Conservation (phyloP, 768 basidiomycete species). For the Polyporus arcularius region DNA sequence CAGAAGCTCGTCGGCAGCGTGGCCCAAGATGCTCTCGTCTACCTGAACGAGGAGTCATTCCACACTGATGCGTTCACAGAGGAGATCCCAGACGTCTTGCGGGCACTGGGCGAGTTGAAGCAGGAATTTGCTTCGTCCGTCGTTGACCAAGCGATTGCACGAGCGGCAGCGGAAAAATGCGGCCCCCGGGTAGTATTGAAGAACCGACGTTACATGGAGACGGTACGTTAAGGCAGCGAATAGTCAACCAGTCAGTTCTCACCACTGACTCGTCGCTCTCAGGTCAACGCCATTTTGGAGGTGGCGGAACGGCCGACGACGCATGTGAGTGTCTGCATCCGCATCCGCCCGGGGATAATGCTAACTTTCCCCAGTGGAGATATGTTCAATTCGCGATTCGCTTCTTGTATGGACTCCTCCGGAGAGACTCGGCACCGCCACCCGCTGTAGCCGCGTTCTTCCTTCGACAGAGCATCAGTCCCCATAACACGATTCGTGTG, state of each 20-base stretch:
- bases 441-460: slow-evolving; percentile 63
- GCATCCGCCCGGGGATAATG: not conserved
- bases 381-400: slow-evolving; percentile 72
- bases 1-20: slow-evolving; percentile 68
- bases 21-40: slow-evolving; percentile 59
- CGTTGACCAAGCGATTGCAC: slow-evolving; percentile 45
- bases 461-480: slow-evolving; percentile 64
- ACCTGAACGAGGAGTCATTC: slow-evolving; percentile 64
- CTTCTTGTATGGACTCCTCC: slow-evolving; percentile 61
- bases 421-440: slow-evolving; percentile 58
- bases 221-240: slow-evolving; percentile 38
- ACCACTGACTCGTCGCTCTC: not conserved
- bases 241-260: not conserved
- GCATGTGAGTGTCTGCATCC: slow-evolving; percentile 55
- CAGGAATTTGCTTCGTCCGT: slow-evolving; percentile 49
- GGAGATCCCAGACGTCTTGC: slow-evolving; percentile 46
- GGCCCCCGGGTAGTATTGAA: slow-evolving; percentile 45
- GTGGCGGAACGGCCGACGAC: slow-evolving; percentile 63
- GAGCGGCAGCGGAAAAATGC: slow-evolving; percentile 45
- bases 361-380: slow-evolving; percentile 62
- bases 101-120: slow-evolving; percentile 49
- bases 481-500: slow-evolving; percentile 68
- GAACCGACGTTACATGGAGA: slow-evolving; percentile 47
- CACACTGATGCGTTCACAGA: slow-evolving; percentile 64
- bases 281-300: slow-evolving; percentile 64